Conservation (phyloP, 352 stramenopile genomes). For the Chrysophaeum taylorii region DNA sequence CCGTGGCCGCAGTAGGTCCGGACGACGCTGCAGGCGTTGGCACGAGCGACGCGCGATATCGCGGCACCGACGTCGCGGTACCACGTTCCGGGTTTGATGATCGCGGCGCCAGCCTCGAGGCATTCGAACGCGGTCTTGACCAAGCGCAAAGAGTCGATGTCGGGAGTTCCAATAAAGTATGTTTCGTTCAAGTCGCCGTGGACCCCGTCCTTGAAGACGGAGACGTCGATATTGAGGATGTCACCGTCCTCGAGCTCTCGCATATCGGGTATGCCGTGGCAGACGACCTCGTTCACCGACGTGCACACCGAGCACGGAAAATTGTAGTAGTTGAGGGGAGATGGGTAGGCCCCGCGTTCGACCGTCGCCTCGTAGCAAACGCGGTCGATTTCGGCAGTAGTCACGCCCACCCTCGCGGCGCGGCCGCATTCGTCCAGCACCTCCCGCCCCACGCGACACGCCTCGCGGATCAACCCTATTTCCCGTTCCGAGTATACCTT, state of each 20-base stretch:
- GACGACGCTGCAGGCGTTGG: conserved; percentile 78
- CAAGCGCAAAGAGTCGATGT: conserved; percentile 72
- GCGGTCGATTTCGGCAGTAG: conserved; percentile 92
- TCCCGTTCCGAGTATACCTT: conserved; percentile 79
- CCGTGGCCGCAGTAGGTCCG: conserved; percentile 96
- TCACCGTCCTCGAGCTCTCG: conserved; percentile 77
- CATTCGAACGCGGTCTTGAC: conserved; percentile 90
- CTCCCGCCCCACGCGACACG: conserved; percentile 66
- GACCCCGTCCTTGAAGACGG: conserved; percentile 86
- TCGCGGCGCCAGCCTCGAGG: conserved; percentile 57
- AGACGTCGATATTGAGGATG: conserved; percentile 97
- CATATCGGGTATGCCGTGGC: conserved; percentile 92
- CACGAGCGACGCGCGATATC: conserved; percentile 73
- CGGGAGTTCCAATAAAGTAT: conserved; percentile 89
- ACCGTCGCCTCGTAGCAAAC: conserved; percentile 82
- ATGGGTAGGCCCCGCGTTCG: conserved; percentile 82
- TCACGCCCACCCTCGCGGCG: conserved; percentile 75
- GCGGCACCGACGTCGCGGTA: conserved; percentile 85
- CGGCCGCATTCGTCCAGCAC: conserved; percentile 86
- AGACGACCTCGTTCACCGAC: conserved; percentile 74
- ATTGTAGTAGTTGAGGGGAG: conserved; percentile 86
- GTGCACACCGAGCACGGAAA: conserved; percentile 88
- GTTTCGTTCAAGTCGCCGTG: conserved; percentile 97
- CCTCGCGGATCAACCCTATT: conserved; percentile 82
- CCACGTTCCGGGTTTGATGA: conserved; percentile 86